Evolutionary conservation across 148 eudicot species (phyloP).

Genomic region (Diospyros lotus): DNA sequence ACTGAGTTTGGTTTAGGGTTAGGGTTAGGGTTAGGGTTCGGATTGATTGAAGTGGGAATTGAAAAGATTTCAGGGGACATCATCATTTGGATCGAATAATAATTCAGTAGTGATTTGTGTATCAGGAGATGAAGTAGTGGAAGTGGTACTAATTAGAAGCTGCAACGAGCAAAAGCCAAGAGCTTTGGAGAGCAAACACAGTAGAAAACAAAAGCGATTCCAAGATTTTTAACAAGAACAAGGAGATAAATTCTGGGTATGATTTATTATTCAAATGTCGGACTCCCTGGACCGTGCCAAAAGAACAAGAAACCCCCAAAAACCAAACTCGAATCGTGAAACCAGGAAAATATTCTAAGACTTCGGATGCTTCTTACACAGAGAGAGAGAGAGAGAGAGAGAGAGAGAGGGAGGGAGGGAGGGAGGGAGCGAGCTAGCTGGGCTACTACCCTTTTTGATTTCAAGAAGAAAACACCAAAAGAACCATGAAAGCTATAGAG

Average conservation of each 20-base stretch:
- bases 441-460: constrained; percentile 16
- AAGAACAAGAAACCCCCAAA: constrained; percentile 37
- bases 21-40: constrained; percentile 33
- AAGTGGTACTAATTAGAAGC: constrained; percentile 5
- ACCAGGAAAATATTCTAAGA: constrained; percentile 9
- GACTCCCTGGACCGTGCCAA: constrained; percentile 35
- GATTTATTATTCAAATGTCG: constrained; percentile 40
- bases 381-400: not conserved
- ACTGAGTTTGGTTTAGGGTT: constrained; percentile 28
- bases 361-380: constrained; percentile 16
- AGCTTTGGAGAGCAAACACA: constrained; percentile 36
- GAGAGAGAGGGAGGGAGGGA: not conserved
- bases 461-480: constrained; percentile 51
- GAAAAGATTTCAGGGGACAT: constrained; percentile 32
- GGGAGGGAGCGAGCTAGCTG: not conserved
- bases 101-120: not conserved
- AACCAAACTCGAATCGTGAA: constrained; percentile 12
- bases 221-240: constrained; percentile 30
- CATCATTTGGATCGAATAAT: constrained; percentile 18
- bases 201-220: constrained; percentile 12
- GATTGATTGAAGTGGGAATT: constrained; percentile 31
- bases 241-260: constrained; percentile 36
- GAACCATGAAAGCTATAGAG: constrained; percentile 25
- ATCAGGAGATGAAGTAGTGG: too few species aligned
- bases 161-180: constrained; percentile 17